phyloP scores from a whole-genome alignment of 2,329 filamentous ascomycete genomes.

The Cladophialophora immunda region DNA sequence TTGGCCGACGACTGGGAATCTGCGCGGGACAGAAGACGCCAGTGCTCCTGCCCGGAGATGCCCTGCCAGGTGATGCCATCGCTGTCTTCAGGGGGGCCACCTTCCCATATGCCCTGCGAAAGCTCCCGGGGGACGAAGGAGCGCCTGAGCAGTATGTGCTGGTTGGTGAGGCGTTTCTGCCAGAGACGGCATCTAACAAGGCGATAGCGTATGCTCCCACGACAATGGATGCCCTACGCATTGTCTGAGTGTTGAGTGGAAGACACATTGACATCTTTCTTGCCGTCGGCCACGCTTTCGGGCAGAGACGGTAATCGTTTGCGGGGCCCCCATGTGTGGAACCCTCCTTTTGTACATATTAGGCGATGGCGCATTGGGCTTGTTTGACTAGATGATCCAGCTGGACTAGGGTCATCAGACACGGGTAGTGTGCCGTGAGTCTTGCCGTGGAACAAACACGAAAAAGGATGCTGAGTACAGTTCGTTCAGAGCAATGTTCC shows the following conservation, averaged over 20 bases:
- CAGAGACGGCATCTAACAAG: slow-evolving; percentile 4
- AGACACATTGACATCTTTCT: neutral
- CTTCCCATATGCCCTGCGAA: slow-evolving; percentile 20
- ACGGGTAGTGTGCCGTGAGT: too few relatives aligned
- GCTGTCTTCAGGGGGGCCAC: slow-evolving; percentile 18
- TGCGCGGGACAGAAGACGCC: slow-evolving; percentile 7
- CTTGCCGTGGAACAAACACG: too few relatives aligned
- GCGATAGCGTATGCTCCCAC: neutral
- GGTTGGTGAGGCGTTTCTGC: slow-evolving; percentile 15
- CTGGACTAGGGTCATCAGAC: too few relatives aligned
- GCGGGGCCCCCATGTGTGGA: too few relatives aligned
- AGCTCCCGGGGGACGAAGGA: neutral
- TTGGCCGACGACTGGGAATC: slow-evolving; percentile 10
- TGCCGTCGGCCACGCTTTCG: too few relatives aligned
- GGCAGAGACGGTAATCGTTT: too few relatives aligned
- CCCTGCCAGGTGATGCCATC: slow-evolving; percentile 4
- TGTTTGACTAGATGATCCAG: neutral
- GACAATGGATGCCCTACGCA: neutral
- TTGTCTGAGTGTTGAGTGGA: neutral
- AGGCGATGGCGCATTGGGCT: too few relatives aligned
- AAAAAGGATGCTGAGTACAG: too few relatives aligned
- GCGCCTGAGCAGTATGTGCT: slow-evolving; percentile 4
- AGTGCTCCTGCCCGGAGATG: slow-evolving; percentile 17
- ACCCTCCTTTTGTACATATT: too few relatives aligned
- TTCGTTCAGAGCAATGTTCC: too few relatives aligned